Evolutionary conservation across 2,329 filamentous ascomycete genomes (phyloP).

Genomic region (Colletotrichum neosansevieriae): DNA sequence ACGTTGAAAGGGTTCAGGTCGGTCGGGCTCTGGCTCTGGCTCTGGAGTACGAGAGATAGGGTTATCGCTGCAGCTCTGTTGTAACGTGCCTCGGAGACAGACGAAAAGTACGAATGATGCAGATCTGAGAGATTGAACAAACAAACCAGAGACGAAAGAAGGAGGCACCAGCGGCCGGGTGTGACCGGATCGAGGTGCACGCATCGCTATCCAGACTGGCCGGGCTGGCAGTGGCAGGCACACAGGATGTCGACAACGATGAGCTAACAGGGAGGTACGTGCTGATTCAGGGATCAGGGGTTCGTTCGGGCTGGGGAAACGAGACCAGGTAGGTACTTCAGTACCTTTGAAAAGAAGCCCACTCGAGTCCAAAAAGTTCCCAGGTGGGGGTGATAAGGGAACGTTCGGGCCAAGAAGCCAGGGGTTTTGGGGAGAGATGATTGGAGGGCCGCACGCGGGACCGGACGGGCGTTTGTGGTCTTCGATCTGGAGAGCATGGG

Average conservation of each 20-base stretch:
- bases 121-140: neutral
- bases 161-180: slow-evolving; percentile 9
- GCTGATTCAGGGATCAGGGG: slow-evolving; percentile 9
- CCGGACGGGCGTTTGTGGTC: slow-evolving; percentile 36
- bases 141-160: neutral
- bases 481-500: slow-evolving; percentile 34
- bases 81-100: slow-evolving; percentile 2
- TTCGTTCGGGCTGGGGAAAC: slow-evolving; percentile 30
- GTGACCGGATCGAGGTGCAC: slow-evolving; percentile 19
- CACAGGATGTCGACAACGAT: neutral
- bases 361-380: slow-evolving; percentile 38
- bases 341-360: slow-evolving; percentile 1
- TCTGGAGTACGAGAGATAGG: neutral
- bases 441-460: slow-evolving; percentile 27
- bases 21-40: neutral
- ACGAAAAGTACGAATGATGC: neutral
- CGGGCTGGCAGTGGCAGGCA: neutral
- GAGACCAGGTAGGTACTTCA: too few species aligned
- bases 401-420: slow-evolving; percentile 1
- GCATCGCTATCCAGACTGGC: slow-evolving; percentile 13
- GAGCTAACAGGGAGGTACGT: neutral
- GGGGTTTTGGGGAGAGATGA: neutral
- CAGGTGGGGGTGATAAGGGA: slow-evolving; percentile 38
- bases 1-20: neutral
- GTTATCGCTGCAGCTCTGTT: neutral